phyloP scores from a whole-genome alignment of 2,329 filamentous ascomycete genomes.

The Grosmannia penicillata region DNA sequence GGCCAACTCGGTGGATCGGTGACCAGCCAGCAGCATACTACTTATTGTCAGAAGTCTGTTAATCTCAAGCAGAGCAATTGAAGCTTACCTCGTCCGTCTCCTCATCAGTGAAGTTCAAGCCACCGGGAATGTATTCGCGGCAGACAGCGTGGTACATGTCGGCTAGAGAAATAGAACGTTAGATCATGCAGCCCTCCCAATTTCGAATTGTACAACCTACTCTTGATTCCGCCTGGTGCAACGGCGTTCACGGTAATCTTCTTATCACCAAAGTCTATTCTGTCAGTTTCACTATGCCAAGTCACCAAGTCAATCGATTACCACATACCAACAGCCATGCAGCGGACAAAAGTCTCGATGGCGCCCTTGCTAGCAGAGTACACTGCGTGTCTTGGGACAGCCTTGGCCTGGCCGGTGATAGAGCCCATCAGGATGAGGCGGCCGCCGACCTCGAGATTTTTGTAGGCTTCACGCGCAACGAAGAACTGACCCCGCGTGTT shows the following conservation, averaged over 20 bases:
- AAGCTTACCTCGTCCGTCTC: conserved; percentile 11
- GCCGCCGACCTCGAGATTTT: conserved; percentile 45
- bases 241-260: conserved; percentile 22
- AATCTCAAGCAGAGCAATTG: background rate
- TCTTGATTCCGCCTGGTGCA: conserved; percentile 20
- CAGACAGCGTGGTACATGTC: conserved; percentile 20
- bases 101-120: conserved; percentile 15
- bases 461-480: conserved; percentile 47
- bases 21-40: conserved; percentile 22
- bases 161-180: no score
- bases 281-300: background rate
- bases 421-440: conserved; percentile 48
- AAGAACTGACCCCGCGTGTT: conserved; percentile 48
- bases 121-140: conserved; percentile 24
- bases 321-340: conserved; percentile 13
- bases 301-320: background rate
- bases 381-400: conserved; percentile 18
- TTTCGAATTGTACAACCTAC: no score
- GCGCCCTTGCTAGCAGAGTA: conserved; percentile 22
- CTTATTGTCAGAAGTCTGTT: background rate
- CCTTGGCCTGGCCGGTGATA: conserved; percentile 30
- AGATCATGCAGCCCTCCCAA: no score
- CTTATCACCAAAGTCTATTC: conserved; percentile 19
- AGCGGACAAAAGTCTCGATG: conserved; percentile 19
- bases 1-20: conserved; percentile 17